Percentiles rank a stretch among this genome's conserved stretches.
These are phyloP conservation scores for Calonectria naviculata DNA, from an alignment of 2,329 filamentous ascomycete species.

Conservation along the genomic window DNA sequence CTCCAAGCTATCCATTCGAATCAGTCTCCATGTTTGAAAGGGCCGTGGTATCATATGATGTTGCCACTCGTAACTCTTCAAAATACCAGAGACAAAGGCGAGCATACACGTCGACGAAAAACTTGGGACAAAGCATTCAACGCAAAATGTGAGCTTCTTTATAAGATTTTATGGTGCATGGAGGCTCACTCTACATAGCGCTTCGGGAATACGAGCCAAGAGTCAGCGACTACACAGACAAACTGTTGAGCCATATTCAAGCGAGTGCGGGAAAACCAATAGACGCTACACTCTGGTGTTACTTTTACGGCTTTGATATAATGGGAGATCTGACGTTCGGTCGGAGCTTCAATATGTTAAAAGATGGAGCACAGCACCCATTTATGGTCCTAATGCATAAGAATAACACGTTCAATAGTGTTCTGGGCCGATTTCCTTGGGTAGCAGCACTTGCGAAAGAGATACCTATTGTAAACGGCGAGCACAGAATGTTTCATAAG, in stretches of 20 bases:
- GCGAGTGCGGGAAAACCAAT: neutral
- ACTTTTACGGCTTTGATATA: conserved; percentile 49
- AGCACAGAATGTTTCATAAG: neutral
- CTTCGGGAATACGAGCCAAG: conserved; percentile 17
- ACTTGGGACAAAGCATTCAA: neutral
- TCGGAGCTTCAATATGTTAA: conserved; percentile 49
- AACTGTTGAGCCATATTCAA: neutral
- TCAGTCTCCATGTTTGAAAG: neutral
- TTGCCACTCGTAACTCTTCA: neutral
- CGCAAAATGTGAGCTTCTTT: neutral
- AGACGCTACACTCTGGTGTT: neutral
- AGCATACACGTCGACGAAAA: neutral
- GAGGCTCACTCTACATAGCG: neutral
- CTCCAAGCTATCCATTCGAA: neutral
- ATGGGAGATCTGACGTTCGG: conserved; percentile 53
- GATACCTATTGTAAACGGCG: neutral
- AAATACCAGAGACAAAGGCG: neutral
- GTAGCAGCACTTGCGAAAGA: neutral
- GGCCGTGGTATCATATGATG: neutral
- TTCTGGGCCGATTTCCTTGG: neutral
- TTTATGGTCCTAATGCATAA: neutral
- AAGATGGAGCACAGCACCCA: neutral
- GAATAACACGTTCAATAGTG: neutral
- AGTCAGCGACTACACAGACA: conserved; percentile 6
- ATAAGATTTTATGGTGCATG: neutral